A percentile compares a stretch with the other conserved stretches of the same genome.
phyloP scores from a whole-genome alignment of 305 asterid genomes.

The Fraxinus angustifolia region DNA sequence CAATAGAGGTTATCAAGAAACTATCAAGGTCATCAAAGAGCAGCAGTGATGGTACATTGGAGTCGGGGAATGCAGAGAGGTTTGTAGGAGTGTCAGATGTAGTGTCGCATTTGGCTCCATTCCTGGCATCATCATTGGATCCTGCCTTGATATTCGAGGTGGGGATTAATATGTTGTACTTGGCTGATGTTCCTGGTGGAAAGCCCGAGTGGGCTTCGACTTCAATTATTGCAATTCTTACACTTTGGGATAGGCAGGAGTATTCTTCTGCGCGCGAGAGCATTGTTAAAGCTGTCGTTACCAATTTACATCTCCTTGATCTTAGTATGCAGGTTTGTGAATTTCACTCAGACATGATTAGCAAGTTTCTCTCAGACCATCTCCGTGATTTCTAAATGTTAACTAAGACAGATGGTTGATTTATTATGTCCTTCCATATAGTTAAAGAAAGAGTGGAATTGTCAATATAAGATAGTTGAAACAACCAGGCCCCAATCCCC shows the following conservation, averaged over 20 bases:
- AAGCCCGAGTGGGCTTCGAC: slow-evolving; percentile 93
- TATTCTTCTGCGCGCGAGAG: slow-evolving; percentile 88
- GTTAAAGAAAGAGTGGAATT: neutral
- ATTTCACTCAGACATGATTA: neutral
- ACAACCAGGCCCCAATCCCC: neutral
- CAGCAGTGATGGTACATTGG: slow-evolving; percentile 31
- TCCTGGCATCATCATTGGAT: slow-evolving; percentile 76
- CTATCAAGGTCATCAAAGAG: slow-evolving; percentile 64
- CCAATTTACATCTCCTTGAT: slow-evolving; percentile 81
- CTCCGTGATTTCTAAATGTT: neutral
- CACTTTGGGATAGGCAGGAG: slow-evolving; percentile 93
- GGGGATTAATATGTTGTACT: slow-evolving; percentile 80
- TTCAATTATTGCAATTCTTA: slow-evolving; percentile 75
- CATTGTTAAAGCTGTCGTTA: slow-evolving; percentile 85
- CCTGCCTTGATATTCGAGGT: slow-evolving; percentile 87
- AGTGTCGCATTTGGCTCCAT: slow-evolving; percentile 83
- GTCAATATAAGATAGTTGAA: neutral
- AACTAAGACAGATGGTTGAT: slow-evolving; percentile 2
- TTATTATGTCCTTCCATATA: slow-evolving; percentile 5
- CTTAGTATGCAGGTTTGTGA: slow-evolving; percentile 82
- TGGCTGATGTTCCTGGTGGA: slow-evolving; percentile 95
- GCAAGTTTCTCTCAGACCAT: neutral
- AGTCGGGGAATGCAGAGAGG: slow-evolving; percentile 56
- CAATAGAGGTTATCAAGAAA: slow-evolving; percentile 64
- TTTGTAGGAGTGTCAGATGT: slow-evolving; percentile 81